A percentile compares a stretch with the other conserved stretches of the same genome.
These are phyloP conservation scores for Cryphonectria naterciae DNA, from an alignment of 2,329 filamentous ascomycete genomes.

Conservation along the genomic window DNA sequence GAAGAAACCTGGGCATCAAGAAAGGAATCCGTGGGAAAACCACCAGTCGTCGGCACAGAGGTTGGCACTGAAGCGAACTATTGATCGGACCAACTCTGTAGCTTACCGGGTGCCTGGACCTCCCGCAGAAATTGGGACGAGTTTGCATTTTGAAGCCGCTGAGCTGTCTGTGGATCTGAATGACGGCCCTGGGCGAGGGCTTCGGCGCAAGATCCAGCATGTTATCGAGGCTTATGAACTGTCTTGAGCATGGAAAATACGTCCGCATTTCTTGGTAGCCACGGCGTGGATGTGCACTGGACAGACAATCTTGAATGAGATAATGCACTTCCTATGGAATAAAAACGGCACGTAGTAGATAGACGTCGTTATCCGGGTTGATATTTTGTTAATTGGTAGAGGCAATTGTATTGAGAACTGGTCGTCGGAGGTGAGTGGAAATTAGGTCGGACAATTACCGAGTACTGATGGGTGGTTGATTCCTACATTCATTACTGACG, in stretches of 20 bases:
- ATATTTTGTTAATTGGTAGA: not conserved
- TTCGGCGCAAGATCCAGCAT: not conserved
- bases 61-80: not conserved
- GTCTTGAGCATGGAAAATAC: not conserved
- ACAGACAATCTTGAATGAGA: not conserved
- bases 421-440: not conserved
- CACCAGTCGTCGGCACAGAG: not conserved
- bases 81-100: not conserved
- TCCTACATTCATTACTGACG: not conserved
- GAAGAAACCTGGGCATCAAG: not conserved
- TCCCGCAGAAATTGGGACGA: not conserved
- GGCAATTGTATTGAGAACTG: not conserved
- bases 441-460: not conserved
- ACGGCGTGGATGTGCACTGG: not conserved
- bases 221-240: not conserved
- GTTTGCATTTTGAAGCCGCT: not conserved
- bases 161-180: not conserved
- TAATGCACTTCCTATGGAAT: not conserved
- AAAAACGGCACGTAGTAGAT: not conserved
- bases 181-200: not conserved
- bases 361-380: not conserved
- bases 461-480: not conserved
- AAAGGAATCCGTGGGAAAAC: not conserved
- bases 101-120: not conserved
- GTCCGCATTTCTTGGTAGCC: not conserved